Conservation (phyloP, 1,284 basidiomycete species). For the Ustilago sp. region DNA sequence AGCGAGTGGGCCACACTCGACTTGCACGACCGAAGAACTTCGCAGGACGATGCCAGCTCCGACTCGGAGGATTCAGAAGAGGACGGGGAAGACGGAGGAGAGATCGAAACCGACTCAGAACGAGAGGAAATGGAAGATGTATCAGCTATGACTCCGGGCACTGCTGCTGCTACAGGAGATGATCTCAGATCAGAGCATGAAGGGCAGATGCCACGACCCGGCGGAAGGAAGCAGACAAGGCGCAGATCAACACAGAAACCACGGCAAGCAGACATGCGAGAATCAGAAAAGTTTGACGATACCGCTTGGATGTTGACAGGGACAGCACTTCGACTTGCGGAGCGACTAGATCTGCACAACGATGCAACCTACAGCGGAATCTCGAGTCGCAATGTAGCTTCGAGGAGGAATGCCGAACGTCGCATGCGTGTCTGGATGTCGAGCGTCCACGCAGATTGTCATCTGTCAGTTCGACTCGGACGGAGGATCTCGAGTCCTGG, state of each 20-base stretch:
- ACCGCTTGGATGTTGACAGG: constrained; percentile 58
- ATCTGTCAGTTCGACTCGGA: constrained; percentile 53
- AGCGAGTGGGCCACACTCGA: constrained; percentile 58
- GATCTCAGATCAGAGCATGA: constrained; percentile 38
- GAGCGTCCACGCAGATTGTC: constrained; percentile 57
- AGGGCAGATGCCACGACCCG: constrained; percentile 28
- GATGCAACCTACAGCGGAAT: constrained; percentile 49
- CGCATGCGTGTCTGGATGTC: constrained; percentile 57
- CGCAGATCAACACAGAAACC: constrained; percentile 16
- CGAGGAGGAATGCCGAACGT: constrained; percentile 47
- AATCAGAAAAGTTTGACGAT: constrained; percentile 55
- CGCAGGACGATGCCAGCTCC: constrained; percentile 40
- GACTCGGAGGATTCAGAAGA: constrained; percentile 42
- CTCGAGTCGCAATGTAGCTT: constrained; percentile 42
- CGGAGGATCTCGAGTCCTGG: constrained; percentile 54
- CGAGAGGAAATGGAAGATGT: constrained; percentile 21
- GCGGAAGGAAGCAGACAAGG: constrained; percentile 8
- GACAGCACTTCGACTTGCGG: constrained; percentile 52
- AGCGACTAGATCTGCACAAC: constrained; percentile 55
- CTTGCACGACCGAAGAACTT: constrained; percentile 45
- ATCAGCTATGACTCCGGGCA: constrained; percentile 22
- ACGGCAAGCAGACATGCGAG: constrained; percentile 43
- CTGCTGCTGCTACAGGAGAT: constrained; percentile 23
- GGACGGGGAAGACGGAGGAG: constrained; percentile 15
- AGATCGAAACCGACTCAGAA: constrained; percentile 19